A percentile compares a stretch with the other conserved stretches of the same genome.
Evolutionary conservation across 305 asterid genomes (phyloP).

Genomic region (Fraxinus floribunda): DNA sequence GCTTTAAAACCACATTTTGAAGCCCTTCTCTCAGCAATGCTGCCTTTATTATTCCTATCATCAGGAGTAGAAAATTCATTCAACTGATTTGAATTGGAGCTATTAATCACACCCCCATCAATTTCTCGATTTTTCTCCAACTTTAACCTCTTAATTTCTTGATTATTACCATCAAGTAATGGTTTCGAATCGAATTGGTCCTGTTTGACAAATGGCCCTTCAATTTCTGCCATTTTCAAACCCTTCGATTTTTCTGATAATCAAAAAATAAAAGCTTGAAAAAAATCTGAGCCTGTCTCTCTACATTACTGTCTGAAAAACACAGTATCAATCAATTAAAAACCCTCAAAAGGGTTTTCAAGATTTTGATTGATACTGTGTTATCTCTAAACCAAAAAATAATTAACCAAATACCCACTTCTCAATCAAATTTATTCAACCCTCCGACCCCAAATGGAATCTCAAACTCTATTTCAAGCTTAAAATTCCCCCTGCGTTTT

Average conservation of each 20-base stretch:
- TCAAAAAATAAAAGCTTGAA: neutral
- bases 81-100: neutral
- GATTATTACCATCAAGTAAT: neutral
- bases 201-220: slow-evolving; percentile 20
- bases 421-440: neutral
- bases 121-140: neutral
- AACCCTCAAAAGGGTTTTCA: slow-evolving; percentile 45
- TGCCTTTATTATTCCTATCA: slow-evolving; percentile 1
- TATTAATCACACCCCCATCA: neutral
- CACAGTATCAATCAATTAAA: slow-evolving; percentile 46
- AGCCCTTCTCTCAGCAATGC: slow-evolving; percentile 52
- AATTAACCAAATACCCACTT: neutral
- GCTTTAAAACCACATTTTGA: slow-evolving; percentile 47
- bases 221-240: slow-evolving; percentile 28
- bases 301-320: neutral
- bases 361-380: slow-evolving; percentile 43
- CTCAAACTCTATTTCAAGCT: neutral
- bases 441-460: slow-evolving; percentile 5
- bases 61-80: neutral
- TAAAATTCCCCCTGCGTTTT: slow-evolving; percentile 7
- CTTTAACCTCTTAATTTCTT: neutral
- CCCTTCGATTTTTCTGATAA: neutral
- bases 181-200: slow-evolving; percentile 7
- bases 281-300: neutral
- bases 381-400: slow-evolving; percentile 18